A percentile compares a stretch with the other conserved stretches of the same genome.
Conservation (phyloP, 306 rosid species). For the Medicago lupulina region DNA sequence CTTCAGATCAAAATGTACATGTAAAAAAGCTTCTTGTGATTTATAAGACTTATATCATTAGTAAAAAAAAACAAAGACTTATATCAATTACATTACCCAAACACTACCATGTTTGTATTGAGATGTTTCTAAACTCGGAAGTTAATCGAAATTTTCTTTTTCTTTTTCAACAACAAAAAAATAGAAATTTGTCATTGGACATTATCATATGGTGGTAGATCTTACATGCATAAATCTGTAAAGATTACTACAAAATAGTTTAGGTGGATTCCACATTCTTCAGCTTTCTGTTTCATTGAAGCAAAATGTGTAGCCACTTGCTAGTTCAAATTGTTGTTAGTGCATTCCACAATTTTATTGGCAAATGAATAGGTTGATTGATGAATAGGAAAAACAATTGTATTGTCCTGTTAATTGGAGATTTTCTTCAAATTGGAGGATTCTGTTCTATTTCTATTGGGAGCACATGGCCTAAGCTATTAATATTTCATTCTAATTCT, state of each 20-base stretch:
- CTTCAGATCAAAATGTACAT: background rate
- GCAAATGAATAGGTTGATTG: constrained; percentile 34
- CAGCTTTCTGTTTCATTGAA: constrained; percentile 15
- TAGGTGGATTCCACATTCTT: constrained; percentile 29
- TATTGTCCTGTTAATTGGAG: background rate
- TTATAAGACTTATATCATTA: too few species aligned
- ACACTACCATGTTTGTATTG: background rate
- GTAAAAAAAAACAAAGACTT: too few species aligned
- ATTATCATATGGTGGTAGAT: background rate
- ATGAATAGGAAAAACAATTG: constrained; percentile 5
- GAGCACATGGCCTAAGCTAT: background rate
- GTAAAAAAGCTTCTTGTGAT: too few species aligned
- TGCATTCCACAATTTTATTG: constrained; percentile 26
- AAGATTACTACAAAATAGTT: background rate
- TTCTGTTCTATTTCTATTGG: constrained; percentile 18
- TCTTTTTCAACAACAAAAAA: too few species aligned
- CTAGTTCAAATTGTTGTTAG: constrained; percentile 17
- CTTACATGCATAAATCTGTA: background rate
- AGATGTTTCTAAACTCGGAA: background rate
- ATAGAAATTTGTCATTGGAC: background rate
- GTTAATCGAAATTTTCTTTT: too few species aligned
- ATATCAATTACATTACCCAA: too few species aligned
- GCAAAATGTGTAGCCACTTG: background rate
- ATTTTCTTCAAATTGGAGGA: constrained; percentile 20
- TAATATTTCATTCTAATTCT: background rate